Evolutionary conservation across 2,329 filamentous ascomycete genomes (phyloP), one percentile per base, ranked within the genome.

Genomic region (Stenocarpella maydis): DNA sequence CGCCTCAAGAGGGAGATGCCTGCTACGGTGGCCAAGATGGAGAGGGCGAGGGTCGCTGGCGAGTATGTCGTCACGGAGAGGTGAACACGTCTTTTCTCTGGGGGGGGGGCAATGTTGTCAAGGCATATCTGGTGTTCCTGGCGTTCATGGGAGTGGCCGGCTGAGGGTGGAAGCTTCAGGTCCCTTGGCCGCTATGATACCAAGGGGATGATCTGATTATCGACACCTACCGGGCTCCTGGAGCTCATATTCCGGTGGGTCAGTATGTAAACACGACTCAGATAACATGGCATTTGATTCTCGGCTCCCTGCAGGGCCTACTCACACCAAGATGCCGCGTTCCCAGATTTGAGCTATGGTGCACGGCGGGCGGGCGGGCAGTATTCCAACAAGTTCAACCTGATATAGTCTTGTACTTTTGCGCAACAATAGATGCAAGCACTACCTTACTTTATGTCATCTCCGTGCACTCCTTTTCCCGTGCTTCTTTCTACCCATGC

Each of bases 11-110:
- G 83, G 74, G 85, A 87, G 43, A 86, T 91, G 85, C 87, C 89
- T 19, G 83, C 86, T 24, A 85, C 86, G 4, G 87, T 89, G 74
- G 89, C 89, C 66, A 87, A 84, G 77, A 90, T 90, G 86, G 88
- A 91, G 81, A 83, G 88, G 77, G 89, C 89, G 69, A 82, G 86
- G 71, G 83, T 86, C 19, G 89, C 88, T 26, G 87, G 85, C 19
- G 83, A 87, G 73, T 90, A 90, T 76, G 86, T 88, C 9, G 80
- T 86, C 60, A 81, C 81, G n/a, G 80, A 82, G 74, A 74, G 78
- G 72, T 81, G 75, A 78, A 50, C 58, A 14, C 24, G 19, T 37
- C 26, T 47, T 45, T 39, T 37, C 14, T 26, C 1, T 15, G 31
- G 45, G 65, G 19, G 47, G 17, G 26, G 15, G 12, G 21, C 6